Evolutionary conservation across 305 asterid species (phyloP).

Genomic region (Plantago lanceolata): DNA sequence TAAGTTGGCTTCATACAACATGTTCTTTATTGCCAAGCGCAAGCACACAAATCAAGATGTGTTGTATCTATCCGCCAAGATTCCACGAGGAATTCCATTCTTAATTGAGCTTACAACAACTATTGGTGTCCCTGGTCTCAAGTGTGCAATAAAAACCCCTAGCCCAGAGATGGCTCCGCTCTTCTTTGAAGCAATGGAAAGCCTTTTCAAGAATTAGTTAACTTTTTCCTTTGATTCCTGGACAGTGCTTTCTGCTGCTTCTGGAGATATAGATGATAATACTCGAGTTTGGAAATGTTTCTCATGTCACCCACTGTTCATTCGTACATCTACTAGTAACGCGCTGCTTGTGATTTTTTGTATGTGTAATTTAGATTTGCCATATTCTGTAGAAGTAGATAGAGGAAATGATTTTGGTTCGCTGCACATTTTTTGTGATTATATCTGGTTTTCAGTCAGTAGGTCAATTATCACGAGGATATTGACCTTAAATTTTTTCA

Average conservation of each 20-base stretch:
- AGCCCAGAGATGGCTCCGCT: constrained; percentile 85
- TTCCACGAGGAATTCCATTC: constrained; percentile 80
- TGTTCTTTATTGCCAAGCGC: constrained; percentile 95
- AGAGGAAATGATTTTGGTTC: constrained; percentile 5
- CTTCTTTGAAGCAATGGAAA: constrained; percentile 76
- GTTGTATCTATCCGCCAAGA: constrained; percentile 85
- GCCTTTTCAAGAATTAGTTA: constrained; percentile 48
- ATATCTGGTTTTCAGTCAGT: too few species aligned
- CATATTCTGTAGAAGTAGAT: not conserved
- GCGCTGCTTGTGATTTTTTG: not conserved
- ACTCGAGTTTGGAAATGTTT: not conserved
- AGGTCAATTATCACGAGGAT: not conserved
- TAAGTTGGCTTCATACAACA: constrained; percentile 59
- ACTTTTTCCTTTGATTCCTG: not conserved
- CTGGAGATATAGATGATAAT: not conserved
- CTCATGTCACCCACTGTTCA: not conserved
- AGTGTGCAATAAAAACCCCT: constrained; percentile 86
- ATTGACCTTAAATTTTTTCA: not conserved
- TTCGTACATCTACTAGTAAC: not conserved
- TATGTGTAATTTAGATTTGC: not conserved
- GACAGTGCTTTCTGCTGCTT: not conserved
- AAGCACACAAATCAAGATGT: constrained; percentile 86
- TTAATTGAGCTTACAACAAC: constrained; percentile 80
- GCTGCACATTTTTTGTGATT: not conserved
- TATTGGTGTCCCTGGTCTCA: constrained; percentile 78